Evolutionary conservation across 225 moss, liverwort and hornwort genomes (phyloP).

Genomic region (Pleurozium schreberi): DNA sequence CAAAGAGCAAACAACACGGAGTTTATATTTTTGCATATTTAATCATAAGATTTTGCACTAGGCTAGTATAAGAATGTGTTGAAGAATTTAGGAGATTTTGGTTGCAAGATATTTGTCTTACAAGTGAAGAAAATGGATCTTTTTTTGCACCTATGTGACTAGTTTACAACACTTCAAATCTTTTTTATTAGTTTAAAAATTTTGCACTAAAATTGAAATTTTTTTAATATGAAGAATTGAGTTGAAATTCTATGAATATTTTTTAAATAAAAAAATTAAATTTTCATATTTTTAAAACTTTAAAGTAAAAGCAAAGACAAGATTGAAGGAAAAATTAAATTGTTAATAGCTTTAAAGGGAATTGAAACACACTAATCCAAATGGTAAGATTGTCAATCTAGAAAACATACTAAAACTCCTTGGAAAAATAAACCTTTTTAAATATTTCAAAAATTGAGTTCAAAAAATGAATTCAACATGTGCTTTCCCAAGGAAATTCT

Average conservation of each 20-base stretch:
- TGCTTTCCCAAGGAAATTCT: fast-evolving
- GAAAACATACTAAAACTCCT: too few relatives aligned
- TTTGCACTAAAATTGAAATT: background rate
- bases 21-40: background rate
- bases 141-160: too few relatives aligned
- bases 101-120: background rate
- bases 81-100: background rate
- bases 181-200: background rate
- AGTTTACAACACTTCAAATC: background rate
- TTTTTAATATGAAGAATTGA: background rate
- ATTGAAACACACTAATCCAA: background rate
- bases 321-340: background rate
- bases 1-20: background rate
- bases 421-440: too few relatives aligned
- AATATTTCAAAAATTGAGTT: background rate
- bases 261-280: background rate
- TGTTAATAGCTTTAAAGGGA: background rate
- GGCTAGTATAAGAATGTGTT: background rate
- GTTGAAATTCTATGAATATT: background rate
- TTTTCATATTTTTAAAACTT: background rate
- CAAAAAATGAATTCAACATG: background rate
- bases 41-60: background rate
- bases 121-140: background rate
- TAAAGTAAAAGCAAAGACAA: background rate
- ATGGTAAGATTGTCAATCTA: too few relatives aligned